phyloP scores from a whole-genome alignment of 148 eudicot genomes.

The Amaranthus palmeri region DNA sequence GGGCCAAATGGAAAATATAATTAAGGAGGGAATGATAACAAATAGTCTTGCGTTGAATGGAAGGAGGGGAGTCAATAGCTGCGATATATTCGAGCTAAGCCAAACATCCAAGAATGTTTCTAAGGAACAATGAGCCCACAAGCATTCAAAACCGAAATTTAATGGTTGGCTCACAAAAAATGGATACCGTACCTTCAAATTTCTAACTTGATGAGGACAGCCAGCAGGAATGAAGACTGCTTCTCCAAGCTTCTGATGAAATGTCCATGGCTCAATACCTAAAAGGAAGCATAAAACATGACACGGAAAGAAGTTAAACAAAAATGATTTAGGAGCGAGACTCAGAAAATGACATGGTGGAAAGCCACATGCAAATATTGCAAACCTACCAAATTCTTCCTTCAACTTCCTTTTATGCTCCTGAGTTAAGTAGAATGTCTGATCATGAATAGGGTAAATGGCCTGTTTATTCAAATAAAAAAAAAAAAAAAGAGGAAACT shows the following conservation, averaged over 20 bases:
- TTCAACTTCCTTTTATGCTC: conserved; percentile 49
- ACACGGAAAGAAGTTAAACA: not conserved
- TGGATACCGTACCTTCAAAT: conserved; percentile 40
- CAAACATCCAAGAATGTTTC: no score
- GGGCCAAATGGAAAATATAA: no score
- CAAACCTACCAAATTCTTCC: conserved; percentile 47
- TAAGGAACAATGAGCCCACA: no score
- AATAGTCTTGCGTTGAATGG: no score
- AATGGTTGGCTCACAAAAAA: not conserved
- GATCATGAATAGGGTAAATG: conserved; percentile 60
- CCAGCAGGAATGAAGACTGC: conserved; percentile 71
- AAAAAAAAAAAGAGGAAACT: not conserved
- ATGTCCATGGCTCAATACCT: conserved; percentile 73
- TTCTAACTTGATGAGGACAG: conserved; percentile 66
- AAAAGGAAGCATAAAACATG: conserved; percentile 6
- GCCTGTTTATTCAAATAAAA: conserved; percentile 30
- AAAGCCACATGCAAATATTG: not conserved
- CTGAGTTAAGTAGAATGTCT: conserved; percentile 41
- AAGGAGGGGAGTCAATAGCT: no score
- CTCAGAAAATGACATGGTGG: not conserved
- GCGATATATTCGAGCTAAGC: no score
- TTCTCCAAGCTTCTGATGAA: conserved; percentile 56
- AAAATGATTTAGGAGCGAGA: no score
- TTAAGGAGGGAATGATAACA: no score
- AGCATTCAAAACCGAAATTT: no score